phyloP scores from a whole-genome alignment of 1,284 basidiomycete species.

The Schizophyllum commune region DNA sequence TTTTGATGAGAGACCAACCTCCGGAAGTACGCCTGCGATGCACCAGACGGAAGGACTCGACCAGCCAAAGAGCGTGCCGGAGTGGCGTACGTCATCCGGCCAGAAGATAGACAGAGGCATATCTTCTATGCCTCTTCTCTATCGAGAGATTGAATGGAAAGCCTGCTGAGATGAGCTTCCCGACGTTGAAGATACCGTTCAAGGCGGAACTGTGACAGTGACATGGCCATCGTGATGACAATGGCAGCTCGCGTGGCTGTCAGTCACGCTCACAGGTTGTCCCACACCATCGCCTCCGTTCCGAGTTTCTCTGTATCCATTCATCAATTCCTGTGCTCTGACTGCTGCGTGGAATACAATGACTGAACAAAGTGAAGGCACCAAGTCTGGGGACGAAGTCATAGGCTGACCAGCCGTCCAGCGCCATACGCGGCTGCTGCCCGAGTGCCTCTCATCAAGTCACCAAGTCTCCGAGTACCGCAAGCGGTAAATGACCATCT shows the following conservation, averaged over 20 bases:
- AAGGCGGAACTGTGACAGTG: too few relatives aligned
- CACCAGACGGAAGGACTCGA: conserved; percentile 27
- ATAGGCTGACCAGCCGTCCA: conserved; percentile 8
- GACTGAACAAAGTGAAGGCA: not conserved
- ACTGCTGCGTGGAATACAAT: not conserved
- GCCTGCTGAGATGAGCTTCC: too few relatives aligned
- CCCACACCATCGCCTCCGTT: too few relatives aligned
- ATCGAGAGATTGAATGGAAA: too few relatives aligned
- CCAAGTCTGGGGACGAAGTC: too few relatives aligned
- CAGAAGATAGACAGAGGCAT: conserved; percentile 43
- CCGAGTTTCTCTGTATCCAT: too few relatives aligned
- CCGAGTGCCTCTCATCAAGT: conserved; percentile 81
- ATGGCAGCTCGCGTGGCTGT: too few relatives aligned
- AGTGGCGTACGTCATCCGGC: conserved; percentile 36
- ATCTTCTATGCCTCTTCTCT: not conserved
- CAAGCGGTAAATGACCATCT: conserved; percentile 48
- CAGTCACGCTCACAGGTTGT: too few relatives aligned
- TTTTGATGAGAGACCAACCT: conserved; percentile 18
- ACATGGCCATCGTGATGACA: too few relatives aligned
- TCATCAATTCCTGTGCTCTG: too few relatives aligned
- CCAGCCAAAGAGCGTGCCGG: conserved; percentile 53
- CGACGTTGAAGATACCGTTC: too few relatives aligned
- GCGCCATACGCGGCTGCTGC: conserved; percentile 71
- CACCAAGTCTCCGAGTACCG: conserved; percentile 83
- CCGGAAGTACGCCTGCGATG: conserved; percentile 40